Base-by-base conservation (phyloP, 2,329 filamentous ascomycete species). In the Xylaria sp. region DNA sequence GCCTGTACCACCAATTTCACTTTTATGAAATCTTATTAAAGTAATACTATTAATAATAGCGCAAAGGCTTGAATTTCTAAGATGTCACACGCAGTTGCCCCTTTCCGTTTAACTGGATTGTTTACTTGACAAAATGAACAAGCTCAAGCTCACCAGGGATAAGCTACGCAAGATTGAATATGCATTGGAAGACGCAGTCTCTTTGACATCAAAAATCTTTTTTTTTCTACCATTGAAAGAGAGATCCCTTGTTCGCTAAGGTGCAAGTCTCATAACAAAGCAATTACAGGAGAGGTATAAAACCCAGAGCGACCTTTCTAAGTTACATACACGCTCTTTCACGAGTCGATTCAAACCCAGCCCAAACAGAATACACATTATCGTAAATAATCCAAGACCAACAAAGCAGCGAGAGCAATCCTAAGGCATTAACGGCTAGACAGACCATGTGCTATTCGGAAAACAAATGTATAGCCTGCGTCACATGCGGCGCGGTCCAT, bases 371-470 rank as follows among this genome's bases (percentile, higher is more conserved):
- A 53, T 11, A 54, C n/a, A 13, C 17, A 23, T 10, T 54, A 36
- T 6, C 36, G 9, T 54, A 20, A 20, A 54, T 36, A 54, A 11
- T 3, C 28, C 4, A 33, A n/a, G 11, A 1, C 15, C 2, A 33
- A n/a, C 26, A 15, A n/a, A n/a, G 20, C 15, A 54, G 7, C 7
- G n/a, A 54, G 10, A n/a, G 10, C 36, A 10, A 38, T 9, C 28
- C 28, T 26, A 17, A 36, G 17, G 0, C 42, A 23, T 20, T 4
- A 49, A 17, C 36, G 4, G 10, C 2, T 13, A 49, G 28, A 33
- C 23, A 56, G 13, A 56, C 33, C 5, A 73, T 73, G 71, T 72
- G 71, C 59, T 71, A 72, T 36, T 46, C 57, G 7, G 69, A 73
- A 15, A 67, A 49, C 40, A 54, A 56, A n/a, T 49, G 33, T 6